Percentiles rank a stretch among this genome's conserved stretches.
phyloP scores from a whole-genome alignment of 768 basidiomycete species.

The Agaricus subrufescens region DNA sequence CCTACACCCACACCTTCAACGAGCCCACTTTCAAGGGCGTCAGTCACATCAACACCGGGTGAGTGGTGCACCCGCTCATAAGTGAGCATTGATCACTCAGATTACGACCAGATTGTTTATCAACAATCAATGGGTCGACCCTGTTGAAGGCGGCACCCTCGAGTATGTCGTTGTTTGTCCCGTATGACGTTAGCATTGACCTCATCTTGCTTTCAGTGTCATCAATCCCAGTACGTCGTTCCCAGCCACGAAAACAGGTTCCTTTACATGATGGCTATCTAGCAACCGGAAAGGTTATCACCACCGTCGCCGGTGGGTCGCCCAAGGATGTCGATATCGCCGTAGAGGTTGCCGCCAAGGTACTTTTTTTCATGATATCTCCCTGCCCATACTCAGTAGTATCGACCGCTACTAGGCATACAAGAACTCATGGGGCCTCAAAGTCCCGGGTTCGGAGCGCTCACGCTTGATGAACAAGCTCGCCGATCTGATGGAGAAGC shows the following conservation, averaged over 20 bases:
- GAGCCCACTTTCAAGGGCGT: constrained; percentile 55
- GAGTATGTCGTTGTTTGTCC: constrained; percentile 13
- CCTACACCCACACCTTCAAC: constrained; percentile 45
- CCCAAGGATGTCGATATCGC: constrained; percentile 41
- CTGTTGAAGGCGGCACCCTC: constrained; percentile 16
- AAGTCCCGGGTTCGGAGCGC: constrained; percentile 48
- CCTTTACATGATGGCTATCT: constrained; percentile 9
- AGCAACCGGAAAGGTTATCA: constrained; percentile 56
- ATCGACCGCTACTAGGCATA: constrained; percentile 19
- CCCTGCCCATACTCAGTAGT: not conserved
- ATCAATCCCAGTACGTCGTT: constrained; percentile 41
- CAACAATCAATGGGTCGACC: constrained; percentile 21
- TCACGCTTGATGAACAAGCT: constrained; percentile 57
- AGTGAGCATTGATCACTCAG: no score
- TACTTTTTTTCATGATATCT: not conserved
- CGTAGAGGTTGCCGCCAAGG: constrained; percentile 54
- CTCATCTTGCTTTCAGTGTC: constrained; percentile 30
- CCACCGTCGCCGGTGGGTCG: constrained; percentile 48
- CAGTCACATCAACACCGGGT: constrained; percentile 53
- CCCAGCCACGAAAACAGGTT: no score
- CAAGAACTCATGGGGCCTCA: constrained; percentile 67
- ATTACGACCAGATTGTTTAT: constrained; percentile 15
- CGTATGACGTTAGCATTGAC: not conserved
- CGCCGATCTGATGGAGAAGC: constrained; percentile 55
- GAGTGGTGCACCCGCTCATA: not conserved